Conservation (phyloP, 2,329 filamentous ascomycete species). For the Neopestalotiopsis clavispora region DNA sequence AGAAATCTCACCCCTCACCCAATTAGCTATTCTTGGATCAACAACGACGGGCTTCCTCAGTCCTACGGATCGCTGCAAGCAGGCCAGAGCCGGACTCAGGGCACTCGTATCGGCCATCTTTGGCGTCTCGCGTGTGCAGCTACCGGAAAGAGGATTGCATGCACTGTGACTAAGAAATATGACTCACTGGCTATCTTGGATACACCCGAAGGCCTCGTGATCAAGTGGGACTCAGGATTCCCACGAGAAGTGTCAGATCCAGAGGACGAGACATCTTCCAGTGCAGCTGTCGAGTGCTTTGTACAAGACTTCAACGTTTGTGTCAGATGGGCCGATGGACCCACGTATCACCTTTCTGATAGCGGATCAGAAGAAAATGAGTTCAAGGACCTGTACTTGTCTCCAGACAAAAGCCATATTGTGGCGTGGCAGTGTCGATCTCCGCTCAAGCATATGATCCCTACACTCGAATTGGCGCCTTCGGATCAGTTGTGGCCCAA, state of each 20-base stretch:
- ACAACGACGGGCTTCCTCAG: not conserved
- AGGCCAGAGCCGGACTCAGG: not conserved
- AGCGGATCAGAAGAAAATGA: not conserved
- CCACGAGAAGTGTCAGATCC: not conserved
- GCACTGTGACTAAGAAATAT: not conserved
- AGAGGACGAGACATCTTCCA: not conserved
- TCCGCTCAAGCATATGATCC: not conserved
- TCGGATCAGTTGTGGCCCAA: slow-evolving; percentile 5
- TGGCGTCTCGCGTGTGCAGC: not conserved
- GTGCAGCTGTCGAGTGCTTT: not conserved
- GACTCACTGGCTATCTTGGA: not conserved
- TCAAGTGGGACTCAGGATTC: not conserved
- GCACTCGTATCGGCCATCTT: slow-evolving; percentile 5
- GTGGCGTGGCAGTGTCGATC: slow-evolving; percentile 9
- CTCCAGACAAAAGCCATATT: not conserved
- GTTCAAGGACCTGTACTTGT: slow-evolving; percentile 5
- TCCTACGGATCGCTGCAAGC: not conserved
- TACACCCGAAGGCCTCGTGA: not conserved
- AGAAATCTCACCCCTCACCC: not conserved
- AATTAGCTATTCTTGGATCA: slow-evolving; percentile 2
- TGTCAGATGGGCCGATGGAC: not conserved
- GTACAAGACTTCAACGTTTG: slow-evolving; percentile 11
- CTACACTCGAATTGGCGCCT: slow-evolving; percentile 2
- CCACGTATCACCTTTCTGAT: not conserved
- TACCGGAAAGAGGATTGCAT: not conserved